Percentiles rank a stretch among this genome's conserved stretches.
Evolutionary conservation across 352 stramenopile genomes (phyloP).

Genomic region (Globisporangium rhizosaccharum): DNA sequence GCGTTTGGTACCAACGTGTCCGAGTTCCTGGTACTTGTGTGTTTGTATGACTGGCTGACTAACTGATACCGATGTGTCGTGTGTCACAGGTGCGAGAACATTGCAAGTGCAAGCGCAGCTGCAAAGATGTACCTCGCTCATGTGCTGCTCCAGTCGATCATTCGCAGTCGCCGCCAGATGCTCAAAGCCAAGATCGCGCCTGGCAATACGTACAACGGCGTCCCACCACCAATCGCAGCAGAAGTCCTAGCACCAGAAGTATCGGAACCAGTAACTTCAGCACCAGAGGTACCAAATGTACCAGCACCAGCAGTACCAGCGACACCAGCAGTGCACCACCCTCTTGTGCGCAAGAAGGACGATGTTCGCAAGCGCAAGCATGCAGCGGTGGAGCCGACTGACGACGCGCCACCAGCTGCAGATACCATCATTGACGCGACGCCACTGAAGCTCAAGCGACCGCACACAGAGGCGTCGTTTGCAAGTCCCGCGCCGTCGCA

Average conservation of each 20-base stretch:
- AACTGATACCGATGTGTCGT: not conserved
- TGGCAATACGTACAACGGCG: conserved; percentile 7
- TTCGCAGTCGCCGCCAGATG: conserved; percentile 72
- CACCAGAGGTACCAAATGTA: not conserved
- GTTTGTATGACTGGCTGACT: not conserved
- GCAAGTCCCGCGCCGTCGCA: conserved; percentile 27
- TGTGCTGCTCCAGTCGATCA: conserved; percentile 56
- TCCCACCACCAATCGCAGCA: not conserved
- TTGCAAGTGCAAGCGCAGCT: conserved; percentile 20
- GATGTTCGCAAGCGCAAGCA: conserved; percentile 26
- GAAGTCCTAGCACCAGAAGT: not conserved
- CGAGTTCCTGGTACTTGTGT: conserved; percentile 1
- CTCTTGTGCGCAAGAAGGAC: conserved; percentile 55
- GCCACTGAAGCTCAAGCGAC: conserved; percentile 6
- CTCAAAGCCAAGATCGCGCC: conserved; percentile 45
- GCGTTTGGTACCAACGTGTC: conserved; percentile 3
- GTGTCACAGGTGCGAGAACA: conserved; percentile 24
- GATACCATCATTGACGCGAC: conserved; percentile 3
- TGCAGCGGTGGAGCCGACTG: conserved; percentile 5
- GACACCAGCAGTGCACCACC: conserved; percentile 39
- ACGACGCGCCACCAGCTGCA: conserved; percentile 1
- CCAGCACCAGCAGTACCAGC: not conserved
- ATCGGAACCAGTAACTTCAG: not conserved
- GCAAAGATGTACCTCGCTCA: conserved; percentile 35
- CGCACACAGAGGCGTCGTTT: conserved; percentile 18